phyloP scores from a whole-genome alignment of 1,139 yeast species.

The Suhomyces terraborum region DNA sequence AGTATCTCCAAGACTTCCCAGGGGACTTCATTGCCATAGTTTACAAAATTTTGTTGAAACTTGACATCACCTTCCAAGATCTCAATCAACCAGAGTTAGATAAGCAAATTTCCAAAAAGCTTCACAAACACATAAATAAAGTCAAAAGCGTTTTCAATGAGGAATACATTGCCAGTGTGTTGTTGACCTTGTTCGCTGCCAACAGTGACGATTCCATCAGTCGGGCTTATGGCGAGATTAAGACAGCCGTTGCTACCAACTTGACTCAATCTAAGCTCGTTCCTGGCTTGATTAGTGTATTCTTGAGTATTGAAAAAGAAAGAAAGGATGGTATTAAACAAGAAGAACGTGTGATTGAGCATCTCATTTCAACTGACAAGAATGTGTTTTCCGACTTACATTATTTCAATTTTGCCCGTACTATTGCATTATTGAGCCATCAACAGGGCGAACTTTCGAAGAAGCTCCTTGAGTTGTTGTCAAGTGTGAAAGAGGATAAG shows the following conservation, averaged over 20 bases:
- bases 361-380: constrained; percentile 16
- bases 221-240: constrained; percentile 6
- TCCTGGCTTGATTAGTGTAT: constrained; percentile 49
- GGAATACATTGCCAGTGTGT: constrained; percentile 34
- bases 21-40: constrained; percentile 39
- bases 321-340: neutral
- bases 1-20: constrained; percentile 27
- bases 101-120: constrained; percentile 25
- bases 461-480: constrained; percentile 34
- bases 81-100: constrained; percentile 22
- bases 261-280: constrained; percentile 23
- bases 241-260: constrained; percentile 16
- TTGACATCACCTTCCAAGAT: constrained; percentile 33
- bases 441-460: constrained; percentile 28
- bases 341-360: constrained; percentile 3
- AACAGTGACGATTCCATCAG: constrained; percentile 3
- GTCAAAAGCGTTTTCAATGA: constrained; percentile 12
- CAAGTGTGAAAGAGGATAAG: constrained; percentile 30
- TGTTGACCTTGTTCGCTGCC: constrained; percentile 45
- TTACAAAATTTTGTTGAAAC: constrained; percentile 33
- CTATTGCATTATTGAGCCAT: constrained; percentile 47
- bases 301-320: constrained; percentile 19
- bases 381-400: constrained; percentile 23
- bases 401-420: constrained; percentile 45
- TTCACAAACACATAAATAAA: constrained; percentile 28